These are phyloP conservation scores for Anthoceros angustus DNA, from an alignment of 225 moss, liverwort and hornwort species.

Conservation along the genomic window DNA sequence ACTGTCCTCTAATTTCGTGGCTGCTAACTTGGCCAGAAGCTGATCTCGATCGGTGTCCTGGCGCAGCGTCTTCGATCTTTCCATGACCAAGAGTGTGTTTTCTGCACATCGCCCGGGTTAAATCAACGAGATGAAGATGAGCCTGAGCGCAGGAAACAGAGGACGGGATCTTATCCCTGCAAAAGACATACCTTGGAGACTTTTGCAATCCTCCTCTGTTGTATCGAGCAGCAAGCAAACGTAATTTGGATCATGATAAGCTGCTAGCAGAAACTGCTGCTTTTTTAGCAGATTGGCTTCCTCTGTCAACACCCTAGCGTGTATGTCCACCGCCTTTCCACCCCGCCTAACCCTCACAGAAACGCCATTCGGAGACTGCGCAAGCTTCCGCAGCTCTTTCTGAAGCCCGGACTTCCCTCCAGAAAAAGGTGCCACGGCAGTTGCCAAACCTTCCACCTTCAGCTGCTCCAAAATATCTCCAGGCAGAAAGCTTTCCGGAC, in stretches of 20 bases:
- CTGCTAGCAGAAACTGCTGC: background rate
- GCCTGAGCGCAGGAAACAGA: background rate
- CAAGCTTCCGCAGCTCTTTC: background rate
- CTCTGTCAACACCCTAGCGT: background rate
- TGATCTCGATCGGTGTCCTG: constrained; percentile 13
- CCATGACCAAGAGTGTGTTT: background rate
- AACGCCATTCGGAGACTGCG: background rate
- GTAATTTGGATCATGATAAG: background rate
- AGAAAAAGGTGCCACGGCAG: background rate
- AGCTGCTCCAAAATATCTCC: background rate
- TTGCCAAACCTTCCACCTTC: background rate
- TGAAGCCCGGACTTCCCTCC: background rate
- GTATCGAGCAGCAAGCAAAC: background rate
- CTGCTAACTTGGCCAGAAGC: constrained; percentile 30
- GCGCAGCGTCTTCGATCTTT: background rate
- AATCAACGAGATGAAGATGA: background rate
- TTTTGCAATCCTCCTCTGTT: constrained; percentile 1
- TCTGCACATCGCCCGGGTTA: background rate
- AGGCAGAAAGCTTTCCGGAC: background rate
- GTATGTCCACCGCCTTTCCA: background rate
- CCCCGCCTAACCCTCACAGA: background rate
- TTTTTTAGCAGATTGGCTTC: background rate
- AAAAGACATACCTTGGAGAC: background rate
- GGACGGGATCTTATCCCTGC: background rate
- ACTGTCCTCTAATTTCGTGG: constrained; percentile 42